phyloP scores from a whole-genome alignment of 208 protist genomes.

The Crithidia expoeki region DNA sequence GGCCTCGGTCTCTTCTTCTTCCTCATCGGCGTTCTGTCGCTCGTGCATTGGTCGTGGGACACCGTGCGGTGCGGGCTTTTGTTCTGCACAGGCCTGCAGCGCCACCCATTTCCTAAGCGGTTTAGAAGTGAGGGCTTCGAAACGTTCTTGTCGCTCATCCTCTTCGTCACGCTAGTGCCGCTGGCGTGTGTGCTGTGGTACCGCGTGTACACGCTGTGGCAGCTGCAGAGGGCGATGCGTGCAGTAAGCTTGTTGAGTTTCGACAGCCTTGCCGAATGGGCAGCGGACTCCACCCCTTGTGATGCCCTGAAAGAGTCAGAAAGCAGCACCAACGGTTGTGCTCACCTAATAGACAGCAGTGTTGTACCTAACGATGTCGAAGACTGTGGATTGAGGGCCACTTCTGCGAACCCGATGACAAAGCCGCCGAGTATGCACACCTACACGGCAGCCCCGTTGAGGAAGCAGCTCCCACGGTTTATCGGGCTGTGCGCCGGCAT shows the following conservation, averaged over 20 bases:
- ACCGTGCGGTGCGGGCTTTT: conserved; percentile 17
- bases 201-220: conserved; percentile 17
- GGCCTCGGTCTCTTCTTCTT: conserved; percentile 19
- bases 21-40: conserved; percentile 7
- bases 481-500: conserved; percentile 25
- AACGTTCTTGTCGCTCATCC: conserved; percentile 1
- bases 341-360: too few species aligned
- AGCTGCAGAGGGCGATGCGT: conserved; percentile 18
- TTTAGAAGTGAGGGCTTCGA: conserved; percentile 8
- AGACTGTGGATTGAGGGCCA: not conserved
- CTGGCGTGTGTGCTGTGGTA: conserved; percentile 19
- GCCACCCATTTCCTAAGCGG: not conserved
- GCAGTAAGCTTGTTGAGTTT: too few species aligned
- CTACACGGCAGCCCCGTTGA: not conserved
- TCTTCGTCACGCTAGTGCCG: conserved; percentile 18
- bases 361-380: too few species aligned
- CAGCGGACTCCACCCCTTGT: too few species aligned
- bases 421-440: conserved; percentile 15
- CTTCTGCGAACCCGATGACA: conserved; percentile 12
- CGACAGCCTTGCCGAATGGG: too few species aligned
- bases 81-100: conserved; percentile 26
- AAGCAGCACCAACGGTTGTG: too few species aligned
- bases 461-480: conserved; percentile 22
- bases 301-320: too few species aligned
- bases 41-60: conserved; percentile 15